phyloP scores from a whole-genome alignment of 139 green algal genomes.

The Volvox reticuliferus region DNA sequence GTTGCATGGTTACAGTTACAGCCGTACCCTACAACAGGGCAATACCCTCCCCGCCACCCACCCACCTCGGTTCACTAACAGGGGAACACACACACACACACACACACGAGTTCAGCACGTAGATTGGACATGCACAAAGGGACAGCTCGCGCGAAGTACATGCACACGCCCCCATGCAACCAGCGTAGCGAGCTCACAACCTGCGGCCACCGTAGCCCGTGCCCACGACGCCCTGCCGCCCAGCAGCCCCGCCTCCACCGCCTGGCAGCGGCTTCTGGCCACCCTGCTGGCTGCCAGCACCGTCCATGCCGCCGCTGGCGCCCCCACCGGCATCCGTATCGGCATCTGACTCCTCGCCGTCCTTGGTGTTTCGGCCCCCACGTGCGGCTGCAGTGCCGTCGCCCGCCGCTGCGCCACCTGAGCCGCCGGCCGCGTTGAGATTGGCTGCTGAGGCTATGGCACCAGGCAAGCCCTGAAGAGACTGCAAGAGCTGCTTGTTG shows the following conservation, averaged over 20 bases:
- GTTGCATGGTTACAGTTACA: background rate
- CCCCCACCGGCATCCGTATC: slow-evolving; percentile 1
- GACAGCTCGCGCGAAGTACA: background rate
- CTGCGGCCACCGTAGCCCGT: slow-evolving; percentile 8
- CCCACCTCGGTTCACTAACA: background rate
- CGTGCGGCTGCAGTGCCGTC: slow-evolving; percentile 4
- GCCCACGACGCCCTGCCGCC: background rate
- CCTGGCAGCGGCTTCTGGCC: background rate
- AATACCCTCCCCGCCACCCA: background rate
- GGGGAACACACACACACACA: background rate
- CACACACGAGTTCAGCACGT: background rate
- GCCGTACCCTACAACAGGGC: too few relatives aligned
- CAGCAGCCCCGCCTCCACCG: background rate
- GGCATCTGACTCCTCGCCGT: slow-evolving; percentile 28
- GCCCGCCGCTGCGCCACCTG: background rate
- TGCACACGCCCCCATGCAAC: background rate
- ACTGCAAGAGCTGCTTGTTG: slow-evolving; percentile 45
- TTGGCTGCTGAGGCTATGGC: slow-evolving; percentile 20
- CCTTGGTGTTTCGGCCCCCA: slow-evolving; percentile 24
- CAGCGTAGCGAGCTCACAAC: background rate
- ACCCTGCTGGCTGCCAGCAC: background rate
- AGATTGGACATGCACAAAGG: background rate
- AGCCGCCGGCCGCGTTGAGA: background rate
- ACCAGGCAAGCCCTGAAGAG: background rate
- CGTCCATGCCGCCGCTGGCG: background rate